Conservation (phyloP, 1,139 yeast genomes). For the Suhomyces guaymorum region DNA sequence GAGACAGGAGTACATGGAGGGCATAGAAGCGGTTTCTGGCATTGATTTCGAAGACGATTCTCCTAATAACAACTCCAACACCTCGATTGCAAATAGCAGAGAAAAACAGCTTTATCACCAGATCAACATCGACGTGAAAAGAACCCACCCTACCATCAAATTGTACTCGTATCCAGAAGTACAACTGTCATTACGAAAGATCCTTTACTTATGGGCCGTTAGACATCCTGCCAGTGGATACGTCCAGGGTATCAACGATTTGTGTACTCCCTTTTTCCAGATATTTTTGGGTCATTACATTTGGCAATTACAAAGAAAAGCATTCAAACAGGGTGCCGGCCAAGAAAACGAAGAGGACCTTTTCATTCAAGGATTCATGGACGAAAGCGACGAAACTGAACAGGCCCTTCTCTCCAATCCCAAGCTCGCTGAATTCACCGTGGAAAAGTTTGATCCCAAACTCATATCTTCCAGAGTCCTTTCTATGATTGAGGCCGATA, state of each 20-base stretch:
- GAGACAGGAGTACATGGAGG: slow-evolving; percentile 82
- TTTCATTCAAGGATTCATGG: slow-evolving; percentile 41
- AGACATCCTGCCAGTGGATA: slow-evolving; percentile 98
- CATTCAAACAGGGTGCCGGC: slow-evolving; percentile 17
- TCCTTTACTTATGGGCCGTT: slow-evolving; percentile 91
- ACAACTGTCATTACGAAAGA: slow-evolving; percentile 75
- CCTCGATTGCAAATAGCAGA: slow-evolving; percentile 26
- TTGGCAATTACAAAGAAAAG: slow-evolving; percentile 41
- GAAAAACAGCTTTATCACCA: slow-evolving; percentile 94
- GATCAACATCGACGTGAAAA: slow-evolving; percentile 89
- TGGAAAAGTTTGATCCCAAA: slow-evolving; percentile 60
- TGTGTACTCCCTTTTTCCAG: slow-evolving; percentile 92
- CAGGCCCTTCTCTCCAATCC: slow-evolving; percentile 31
- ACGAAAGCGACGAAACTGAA: slow-evolving; percentile 32
- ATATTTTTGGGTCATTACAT: slow-evolving; percentile 76
- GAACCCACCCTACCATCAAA: slow-evolving; percentile 86
- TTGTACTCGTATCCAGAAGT: slow-evolving; percentile 70
- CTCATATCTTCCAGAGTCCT: slow-evolving; percentile 52
- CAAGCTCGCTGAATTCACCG: slow-evolving; percentile 22
- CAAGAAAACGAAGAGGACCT: slow-evolving; percentile 31
- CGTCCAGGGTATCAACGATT: slow-evolving; percentile 97
- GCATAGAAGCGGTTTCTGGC: slow-evolving; percentile 39
- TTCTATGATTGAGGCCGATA: slow-evolving; percentile 77
- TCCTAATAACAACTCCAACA: slow-evolving; percentile 37
- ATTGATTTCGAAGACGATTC: slow-evolving; percentile 53